phyloP scores from a whole-genome alignment of 2,329 filamentous ascomycete genomes.

The Pestalotiopsis sp. region DNA sequence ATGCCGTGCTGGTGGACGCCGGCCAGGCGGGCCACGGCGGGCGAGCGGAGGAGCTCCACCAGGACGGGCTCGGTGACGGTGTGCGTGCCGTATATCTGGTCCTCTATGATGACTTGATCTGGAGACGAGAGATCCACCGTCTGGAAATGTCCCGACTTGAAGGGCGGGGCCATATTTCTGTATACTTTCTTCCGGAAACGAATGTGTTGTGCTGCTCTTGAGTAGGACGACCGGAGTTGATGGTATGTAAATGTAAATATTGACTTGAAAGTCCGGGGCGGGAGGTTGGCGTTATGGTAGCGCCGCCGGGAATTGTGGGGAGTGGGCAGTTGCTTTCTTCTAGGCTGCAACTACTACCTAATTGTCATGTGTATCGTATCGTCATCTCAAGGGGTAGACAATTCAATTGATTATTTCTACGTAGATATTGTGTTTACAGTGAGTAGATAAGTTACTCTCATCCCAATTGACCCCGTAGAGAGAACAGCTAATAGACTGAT shows the following conservation, averaged over 20 bases:
- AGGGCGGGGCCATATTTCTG: constrained; percentile 8
- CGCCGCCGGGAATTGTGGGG: no score
- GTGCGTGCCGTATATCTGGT: constrained; percentile 38
- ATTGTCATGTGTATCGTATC: no score
- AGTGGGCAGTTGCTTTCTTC: no score
- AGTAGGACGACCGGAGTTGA: neutral
- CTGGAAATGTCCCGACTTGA: constrained; percentile 24
- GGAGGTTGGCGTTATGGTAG: no score
- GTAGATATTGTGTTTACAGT: no score
- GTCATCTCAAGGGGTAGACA: no score
- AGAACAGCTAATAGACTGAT: no score
- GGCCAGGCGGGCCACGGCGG: constrained; percentile 34
- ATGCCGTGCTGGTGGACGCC: constrained; percentile 41
- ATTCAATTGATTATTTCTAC: no score
- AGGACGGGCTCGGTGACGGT: constrained; percentile 38
- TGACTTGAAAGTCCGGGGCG: no score
- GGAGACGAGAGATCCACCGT: constrained; percentile 21
- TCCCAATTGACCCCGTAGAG: no score
- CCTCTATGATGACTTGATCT: constrained; percentile 29
- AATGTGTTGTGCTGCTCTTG: neutral
- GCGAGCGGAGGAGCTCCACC: constrained; percentile 36
- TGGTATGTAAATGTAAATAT: neutral
- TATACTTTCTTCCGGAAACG: neutral
- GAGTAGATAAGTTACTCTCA: no score
- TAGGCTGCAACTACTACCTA: no score